phyloP scores from a whole-genome alignment of 345 rosid genomes.

The Brassica carinata region DNA sequence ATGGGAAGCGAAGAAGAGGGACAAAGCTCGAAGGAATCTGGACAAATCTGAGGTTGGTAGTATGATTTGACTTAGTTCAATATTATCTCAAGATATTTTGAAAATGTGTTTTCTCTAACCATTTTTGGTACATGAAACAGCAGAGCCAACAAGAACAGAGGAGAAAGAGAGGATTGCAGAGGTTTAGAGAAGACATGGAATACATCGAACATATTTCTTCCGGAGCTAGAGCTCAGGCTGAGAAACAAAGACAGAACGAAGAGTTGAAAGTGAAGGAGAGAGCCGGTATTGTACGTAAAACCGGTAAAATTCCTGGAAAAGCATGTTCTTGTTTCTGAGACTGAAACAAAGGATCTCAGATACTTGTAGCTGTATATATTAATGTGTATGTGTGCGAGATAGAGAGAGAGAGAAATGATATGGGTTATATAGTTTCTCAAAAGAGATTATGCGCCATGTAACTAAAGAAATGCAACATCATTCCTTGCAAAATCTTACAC shows the following conservation, averaged over 20 bases:
- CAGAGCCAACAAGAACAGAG: constrained; percentile 52
- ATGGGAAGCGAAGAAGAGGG: constrained; percentile 69
- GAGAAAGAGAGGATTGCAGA: constrained; percentile 51
- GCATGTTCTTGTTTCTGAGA: constrained; percentile 39
- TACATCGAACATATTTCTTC: constrained; percentile 49
- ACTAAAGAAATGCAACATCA: background rate
- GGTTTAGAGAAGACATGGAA: constrained; percentile 51
- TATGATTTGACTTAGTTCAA: background rate
- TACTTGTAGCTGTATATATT: constrained; percentile 14
- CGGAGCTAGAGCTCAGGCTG: constrained; percentile 65
- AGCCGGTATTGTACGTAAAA: constrained; percentile 52
- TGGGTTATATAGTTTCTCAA: background rate
- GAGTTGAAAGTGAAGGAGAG: constrained; percentile 61
- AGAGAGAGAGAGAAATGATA: background rate
- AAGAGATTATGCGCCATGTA: background rate
- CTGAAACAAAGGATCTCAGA: constrained; percentile 14
- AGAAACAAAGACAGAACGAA: constrained; percentile 52
- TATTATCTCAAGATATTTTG: background rate
- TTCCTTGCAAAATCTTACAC: background rate
- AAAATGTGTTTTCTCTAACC: background rate
- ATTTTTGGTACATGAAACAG: constrained; percentile 27
- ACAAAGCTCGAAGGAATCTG: constrained; percentile 53
- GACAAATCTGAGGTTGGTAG: constrained; percentile 59
- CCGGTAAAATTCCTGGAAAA: constrained; percentile 58
- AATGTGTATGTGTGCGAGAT: background rate